Base-by-base conservation (phyloP, 2,329 filamentous ascomycete species). In the Fusarium avenaceum region DNA sequence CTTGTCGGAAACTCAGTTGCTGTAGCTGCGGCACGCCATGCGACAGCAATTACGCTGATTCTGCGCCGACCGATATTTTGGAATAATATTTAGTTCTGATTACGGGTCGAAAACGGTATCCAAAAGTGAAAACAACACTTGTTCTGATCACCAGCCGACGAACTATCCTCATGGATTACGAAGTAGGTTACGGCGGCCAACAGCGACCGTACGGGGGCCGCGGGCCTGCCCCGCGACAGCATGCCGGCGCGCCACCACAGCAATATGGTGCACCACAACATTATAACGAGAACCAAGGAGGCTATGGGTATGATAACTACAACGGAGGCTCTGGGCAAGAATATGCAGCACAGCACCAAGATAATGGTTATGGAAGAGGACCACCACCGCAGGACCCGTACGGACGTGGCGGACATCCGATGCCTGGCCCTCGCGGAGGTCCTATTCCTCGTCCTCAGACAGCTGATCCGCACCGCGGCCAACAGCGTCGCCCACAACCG, bases 151-250 rank as follows among this genome's bases (percentile, higher is more conserved):
- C 17, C 52, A 33, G 47, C 52, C 44, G 40, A 39, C 33, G 46
- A 67, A 44, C 47, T 51, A 43, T 38, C 51, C 40, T 32, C 17
- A 87, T 87, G 85, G 83, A 85, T 45, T 86, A 86, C 72, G 82
- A 85, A 65, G 81, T 79, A 63, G 81, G 70, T n/a, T 75, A 75
- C 62, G 79, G 79, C 57, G 78, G 72, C 44, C 81, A 83, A 52
- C 81, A 84, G 71, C 82, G 82, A 58, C 80, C 81, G n/a, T 85
- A 86, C 71, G 80, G 79, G 63, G 83, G 83, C 38, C 80, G 79
- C 32, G 82, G 80, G 51, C 79, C 80, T 47, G 74, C 71, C 46
- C 79, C 80, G 39, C 80, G 80, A 80, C 73, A 77, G 70, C 73
- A 73, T 46, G 72, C 69, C 59, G 72, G 64, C 40, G 74, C 65